A percentile compares a stretch with the other conserved stretches of the same genome.
phyloP scores from a whole-genome alignment of 202 grass and related monocot species.

The Panicum hallii region DNA sequence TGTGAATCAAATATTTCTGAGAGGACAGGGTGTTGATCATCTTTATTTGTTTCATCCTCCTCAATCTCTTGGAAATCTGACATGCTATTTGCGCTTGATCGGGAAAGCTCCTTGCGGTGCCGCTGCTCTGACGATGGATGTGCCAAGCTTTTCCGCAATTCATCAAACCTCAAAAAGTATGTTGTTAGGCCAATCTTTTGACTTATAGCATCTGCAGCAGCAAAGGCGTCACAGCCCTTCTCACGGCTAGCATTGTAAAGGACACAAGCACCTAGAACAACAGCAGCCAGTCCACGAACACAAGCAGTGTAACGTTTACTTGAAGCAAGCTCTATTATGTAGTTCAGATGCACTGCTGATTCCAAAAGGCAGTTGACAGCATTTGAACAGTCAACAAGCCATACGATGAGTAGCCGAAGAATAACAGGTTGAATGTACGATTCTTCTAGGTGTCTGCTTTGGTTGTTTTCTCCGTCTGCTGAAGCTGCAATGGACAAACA shows the following conservation, averaged over 20 bases:
- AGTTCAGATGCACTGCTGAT: conserved; percentile 77
- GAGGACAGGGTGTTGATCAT: conserved; percentile 75
- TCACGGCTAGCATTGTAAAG: conserved; percentile 79
- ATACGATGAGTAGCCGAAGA: conserved; percentile 78
- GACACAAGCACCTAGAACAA: conserved; percentile 84
- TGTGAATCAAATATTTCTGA: conserved; percentile 79
- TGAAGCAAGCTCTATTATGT: conserved; percentile 85
- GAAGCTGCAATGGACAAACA: conserved; percentile 80
- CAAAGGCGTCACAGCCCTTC: conserved; percentile 78
- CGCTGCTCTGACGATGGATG: conserved; percentile 57
- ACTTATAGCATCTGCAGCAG: conserved; percentile 89
- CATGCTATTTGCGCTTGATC: conserved; percentile 86
- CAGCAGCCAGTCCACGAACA: conserved; percentile 86
- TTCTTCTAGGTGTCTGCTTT: conserved; percentile 58
- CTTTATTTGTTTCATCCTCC: conserved; percentile 67
- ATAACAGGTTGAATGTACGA: conserved; percentile 77
- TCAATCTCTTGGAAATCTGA: conserved; percentile 77
- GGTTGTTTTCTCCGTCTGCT: conserved; percentile 59
- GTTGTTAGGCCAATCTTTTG: conserved; percentile 85
- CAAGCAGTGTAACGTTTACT: conserved; percentile 63
- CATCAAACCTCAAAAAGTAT: conserved; percentile 91
- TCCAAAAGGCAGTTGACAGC: conserved; percentile 83
- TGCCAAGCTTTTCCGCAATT: conserved; percentile 71
- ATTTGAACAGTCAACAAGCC: conserved; percentile 89
- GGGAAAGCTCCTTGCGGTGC: conserved; percentile 69